A percentile compares a stretch with the other conserved stretches of the same genome.
phyloP scores from a whole-genome alignment of 768 basidiomycete genomes.

The Albatrellus ellisii region DNA sequence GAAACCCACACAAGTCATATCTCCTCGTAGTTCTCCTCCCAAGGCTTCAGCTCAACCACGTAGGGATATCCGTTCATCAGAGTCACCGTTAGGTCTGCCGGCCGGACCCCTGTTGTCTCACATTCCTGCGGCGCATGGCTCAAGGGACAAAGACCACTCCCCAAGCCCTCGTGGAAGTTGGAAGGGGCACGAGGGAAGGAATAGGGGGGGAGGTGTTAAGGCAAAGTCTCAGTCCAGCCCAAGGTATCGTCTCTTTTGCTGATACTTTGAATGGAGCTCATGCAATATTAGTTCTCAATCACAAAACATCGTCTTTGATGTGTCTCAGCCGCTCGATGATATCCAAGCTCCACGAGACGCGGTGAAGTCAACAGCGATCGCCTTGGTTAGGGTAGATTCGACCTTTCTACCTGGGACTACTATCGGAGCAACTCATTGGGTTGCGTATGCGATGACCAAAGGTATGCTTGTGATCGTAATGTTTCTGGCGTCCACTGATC shows the following conservation, averaged over 20 bases:
- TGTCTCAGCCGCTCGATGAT: conserved; percentile 57
- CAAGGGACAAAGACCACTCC: conserved; percentile 56
- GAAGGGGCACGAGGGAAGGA: conserved; percentile 24
- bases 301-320: conserved; percentile 65
- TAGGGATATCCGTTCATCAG: conserved; percentile 34
- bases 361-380: conserved; percentile 84
- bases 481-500: background rate
- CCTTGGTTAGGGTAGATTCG: conserved; percentile 75
- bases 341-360: conserved; percentile 63
- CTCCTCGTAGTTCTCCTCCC: conserved; percentile 56
- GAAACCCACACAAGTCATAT: conserved; percentile 35
- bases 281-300: conserved; percentile 34
- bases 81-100: conserved; percentile 31
- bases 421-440: conserved; percentile 86
- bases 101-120: conserved; percentile 19
- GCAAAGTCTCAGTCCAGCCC: conserved; percentile 42
- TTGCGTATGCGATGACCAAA: conserved; percentile 86
- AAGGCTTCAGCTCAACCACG: conserved; percentile 37
- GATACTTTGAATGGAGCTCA: background rate
- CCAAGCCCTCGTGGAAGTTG: conserved; percentile 42
- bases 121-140: conserved; percentile 21
- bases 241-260: conserved; percentile 32
- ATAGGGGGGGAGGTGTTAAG: conserved; percentile 29
- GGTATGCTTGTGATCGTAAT: conserved; percentile 27
- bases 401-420: conserved; percentile 78